Evolutionary conservation across 73 alveolate species (phyloP), one percentile per base, ranked within the genome.

Genomic region (Paramecium sexaurelia): DNA sequence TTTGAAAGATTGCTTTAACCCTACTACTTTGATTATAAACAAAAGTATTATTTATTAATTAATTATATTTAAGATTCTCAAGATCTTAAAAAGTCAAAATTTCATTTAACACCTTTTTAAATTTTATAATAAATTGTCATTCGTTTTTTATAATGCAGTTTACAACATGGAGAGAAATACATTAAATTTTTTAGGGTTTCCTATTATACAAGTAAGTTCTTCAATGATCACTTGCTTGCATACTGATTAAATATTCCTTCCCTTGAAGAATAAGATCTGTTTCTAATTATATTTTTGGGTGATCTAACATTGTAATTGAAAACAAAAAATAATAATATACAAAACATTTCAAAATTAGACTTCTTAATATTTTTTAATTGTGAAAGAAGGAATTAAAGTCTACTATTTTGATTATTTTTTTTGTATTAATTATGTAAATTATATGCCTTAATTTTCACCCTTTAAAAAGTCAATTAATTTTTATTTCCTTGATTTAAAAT

Each of bases 121-220:
- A 68, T 26, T 29, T 8, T 69, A 36, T 61, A 9, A 36, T 26
- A 87, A 71, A 67, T 35, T 40, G 11, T 43, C 85, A 39, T 83
- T 88, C 32, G 29, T 87, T 75, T 33, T 40, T 78, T 37, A 24
- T 22, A 90, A n/a, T 15, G 92, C 75, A 47, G 92, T 56, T 39
- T 26, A 32, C 17, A 92, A 51, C 55, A 92, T 66, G 20, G 91
- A 90, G 20, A 85, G 55, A 55, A 92, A 85, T 55, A 39, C 55
- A 22, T 57, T 36, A 51, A 92, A 92, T 61, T 47, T 32, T 40
- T 66, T 92, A 8, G 66, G 55, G 41, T 87, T 69, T 17, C 96
- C 96, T 68, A 94, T 92, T 39, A 88, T 92, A 11, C 67, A 33
- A 29, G 96, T 92, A 41, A 92, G 55, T 29, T 92, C 96, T 88